Evolutionary conservation across 2,329 filamentous ascomycete genomes (phyloP), one percentile per base, ranked within the genome.

Genomic region (Beauveria rudraprayagi): DNA sequence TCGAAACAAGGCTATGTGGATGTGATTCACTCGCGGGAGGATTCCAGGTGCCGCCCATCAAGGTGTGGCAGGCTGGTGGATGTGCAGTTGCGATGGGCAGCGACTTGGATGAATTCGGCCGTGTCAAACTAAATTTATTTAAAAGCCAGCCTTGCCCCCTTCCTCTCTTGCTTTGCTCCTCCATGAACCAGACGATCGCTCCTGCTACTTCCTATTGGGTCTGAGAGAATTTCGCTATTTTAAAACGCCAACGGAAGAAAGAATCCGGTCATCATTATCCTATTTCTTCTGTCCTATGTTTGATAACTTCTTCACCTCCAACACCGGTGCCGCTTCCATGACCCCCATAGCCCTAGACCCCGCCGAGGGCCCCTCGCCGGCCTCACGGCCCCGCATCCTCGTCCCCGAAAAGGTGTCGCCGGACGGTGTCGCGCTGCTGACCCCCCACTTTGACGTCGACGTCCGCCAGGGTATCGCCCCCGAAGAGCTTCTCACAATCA

Each of bases 341-440:
- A 61, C 67, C 37, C 69, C 69, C 9, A 41, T 48, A 26, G 55
- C 54, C 24, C 10, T 50, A 22, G 19, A 41, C 48, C 46, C 41
- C 34, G 34, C 54, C 47, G 41, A 7, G 24, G 24, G 24, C 48
- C 40, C 48, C 48, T 68, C 64, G 48, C 48, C 50, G 9, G 19
- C 61, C 65, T 28, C 61, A 37, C 69, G 70, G 54, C 72, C 73
- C 51, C 75, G 77, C 51, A 83, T 92, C 64, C 82, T 94, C 30
- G 88, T 92, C 46, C 86, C 90, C 1, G 90, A 93, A 70, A 92
- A 91, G 71, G 82, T 93, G 50, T 92, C 89, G 1, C 78, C 85
- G n/a, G 90, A 93, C 71, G 90, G 90, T 11, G 78, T 93, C 19
- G 83, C 86, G 19, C 76, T 92, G 22, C 80, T 93, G 43, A 80